Base-by-base conservation (phyloP, 495 filamentous ascomycete species). In the Antarctomyces pellizariae region DNA sequence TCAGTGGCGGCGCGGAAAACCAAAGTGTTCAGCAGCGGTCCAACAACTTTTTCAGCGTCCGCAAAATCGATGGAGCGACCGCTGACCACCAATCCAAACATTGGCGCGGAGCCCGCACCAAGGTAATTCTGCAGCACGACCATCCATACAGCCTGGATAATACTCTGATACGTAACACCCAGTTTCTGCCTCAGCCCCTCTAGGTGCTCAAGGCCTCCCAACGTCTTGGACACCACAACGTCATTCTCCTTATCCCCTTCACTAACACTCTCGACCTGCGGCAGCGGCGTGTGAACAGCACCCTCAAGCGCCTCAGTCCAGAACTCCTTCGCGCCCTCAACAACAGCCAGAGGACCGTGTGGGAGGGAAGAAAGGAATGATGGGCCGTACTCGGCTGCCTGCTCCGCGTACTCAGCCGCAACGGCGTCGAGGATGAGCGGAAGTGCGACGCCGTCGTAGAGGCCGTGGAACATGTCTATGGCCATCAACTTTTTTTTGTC, bases 11-110 rank as follows among this genome's bases (percentile, higher is more conserved):
- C 42, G 19, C 56, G 48, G 38, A 71, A 74, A 5, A 83, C 77
- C 0, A 92, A 53, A 0, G 83, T 92, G 46, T 93, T 95, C 57
- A 95, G 90, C 3, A 91, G 45, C 0, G 84, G 84, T 0, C 86
- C 86, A 28, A 83, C 62, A 5, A 74, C 59, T 5, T 56, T 47
- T 18, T 90, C 78, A 8, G 67, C 61, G 1, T 53, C 59, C 15
- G 71, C 58, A 11, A 71, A 42, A 13, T 71, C 59, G 2, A 90
- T 56, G 7, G 62, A 55, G 27, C 77, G 56, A 2, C 77, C 77
- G 10, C 76, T 75, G 1, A 73, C 58, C 12, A 86, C 56, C 4
- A 74, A 45, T 2, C 76, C 76, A 28, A 77, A 55, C 1, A 63
- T 57, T 4, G 46, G 45, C 7, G 40, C 38, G 4, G 32, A 18